Conservation (phyloP, 2,329 filamentous ascomycete species). For the Verticillium klebahnii region DNA sequence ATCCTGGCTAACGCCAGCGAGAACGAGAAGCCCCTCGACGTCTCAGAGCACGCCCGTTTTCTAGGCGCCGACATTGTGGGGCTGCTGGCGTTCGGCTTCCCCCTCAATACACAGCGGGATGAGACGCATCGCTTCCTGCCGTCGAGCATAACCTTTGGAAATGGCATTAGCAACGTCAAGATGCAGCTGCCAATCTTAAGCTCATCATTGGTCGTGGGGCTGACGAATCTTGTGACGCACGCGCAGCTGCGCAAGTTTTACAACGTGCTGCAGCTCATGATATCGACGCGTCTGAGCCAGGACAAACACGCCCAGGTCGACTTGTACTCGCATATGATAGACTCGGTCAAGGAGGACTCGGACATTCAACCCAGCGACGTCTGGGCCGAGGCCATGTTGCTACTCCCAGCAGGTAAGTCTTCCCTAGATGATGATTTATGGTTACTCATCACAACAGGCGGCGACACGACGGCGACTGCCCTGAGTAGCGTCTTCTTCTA, state of each 20-base stretch:
- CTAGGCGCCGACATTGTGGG: conserved; percentile 5
- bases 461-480: no score
- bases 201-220: not conserved
- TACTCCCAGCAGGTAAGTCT: no score
- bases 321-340: no score
- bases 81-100: conserved; percentile 5
- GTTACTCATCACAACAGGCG: no score
- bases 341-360: no score
- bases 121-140: conserved; percentile 1
- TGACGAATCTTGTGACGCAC: conserved; percentile 1
- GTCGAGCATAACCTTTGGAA: not conserved
- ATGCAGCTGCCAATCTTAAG: conserved; percentile 4
- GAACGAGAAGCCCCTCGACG: not conserved
- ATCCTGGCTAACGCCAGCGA: not conserved
- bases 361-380: no score
- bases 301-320: not conserved
- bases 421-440: no score
- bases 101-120: conserved; percentile 5
- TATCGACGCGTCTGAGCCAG: conserved; percentile 1
- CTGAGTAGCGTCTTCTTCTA: no score
- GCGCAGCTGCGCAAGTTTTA: conserved; percentile 1
- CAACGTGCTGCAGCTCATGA: not conserved
- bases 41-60: not conserved
- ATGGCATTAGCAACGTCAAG: conserved; percentile 4
- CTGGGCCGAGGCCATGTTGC: no score